Evolutionary conservation across 306 rosid genomes (phyloP).

Genomic region (Citrullus mucosospermus): DNA sequence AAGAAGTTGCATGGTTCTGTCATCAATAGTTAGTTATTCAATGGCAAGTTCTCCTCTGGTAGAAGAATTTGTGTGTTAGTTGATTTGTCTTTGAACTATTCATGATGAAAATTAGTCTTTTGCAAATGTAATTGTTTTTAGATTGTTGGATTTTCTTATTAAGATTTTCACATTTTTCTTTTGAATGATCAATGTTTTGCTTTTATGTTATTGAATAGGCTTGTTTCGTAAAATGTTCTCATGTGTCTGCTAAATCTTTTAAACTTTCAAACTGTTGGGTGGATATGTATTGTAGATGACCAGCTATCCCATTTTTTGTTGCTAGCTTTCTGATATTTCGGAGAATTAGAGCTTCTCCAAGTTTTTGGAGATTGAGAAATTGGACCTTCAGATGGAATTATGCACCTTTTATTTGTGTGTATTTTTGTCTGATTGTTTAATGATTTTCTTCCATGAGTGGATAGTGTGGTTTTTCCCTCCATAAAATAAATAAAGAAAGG

Average conservation of each 20-base stretch:
- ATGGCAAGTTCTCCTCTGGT: not conserved
- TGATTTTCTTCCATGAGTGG: no score
- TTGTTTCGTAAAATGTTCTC: not conserved
- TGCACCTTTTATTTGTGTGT: not conserved
- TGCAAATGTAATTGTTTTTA: not conserved
- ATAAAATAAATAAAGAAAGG: no score
- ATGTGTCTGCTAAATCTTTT: not conserved
- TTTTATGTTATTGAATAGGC: not conserved
- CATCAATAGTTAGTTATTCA: not conserved
- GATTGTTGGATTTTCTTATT: not conserved
- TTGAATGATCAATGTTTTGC: not conserved
- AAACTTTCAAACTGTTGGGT: not conserved
- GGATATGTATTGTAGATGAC: not conserved
- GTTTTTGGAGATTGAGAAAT: not conserved
- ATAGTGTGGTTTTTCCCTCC: no score
- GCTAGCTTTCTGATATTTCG: not conserved
- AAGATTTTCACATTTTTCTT: not conserved
- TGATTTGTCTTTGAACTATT: not conserved
- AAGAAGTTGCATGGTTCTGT: not conserved
- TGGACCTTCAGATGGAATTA: not conserved
- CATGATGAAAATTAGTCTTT: not conserved
- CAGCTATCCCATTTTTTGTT: not conserved
- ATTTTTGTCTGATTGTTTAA: not conserved
- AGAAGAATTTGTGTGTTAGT: not conserved
- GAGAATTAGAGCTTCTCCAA: not conserved